Conservation (phyloP, 1,284 basidiomycete genomes). For the Omphalotus olearius region DNA sequence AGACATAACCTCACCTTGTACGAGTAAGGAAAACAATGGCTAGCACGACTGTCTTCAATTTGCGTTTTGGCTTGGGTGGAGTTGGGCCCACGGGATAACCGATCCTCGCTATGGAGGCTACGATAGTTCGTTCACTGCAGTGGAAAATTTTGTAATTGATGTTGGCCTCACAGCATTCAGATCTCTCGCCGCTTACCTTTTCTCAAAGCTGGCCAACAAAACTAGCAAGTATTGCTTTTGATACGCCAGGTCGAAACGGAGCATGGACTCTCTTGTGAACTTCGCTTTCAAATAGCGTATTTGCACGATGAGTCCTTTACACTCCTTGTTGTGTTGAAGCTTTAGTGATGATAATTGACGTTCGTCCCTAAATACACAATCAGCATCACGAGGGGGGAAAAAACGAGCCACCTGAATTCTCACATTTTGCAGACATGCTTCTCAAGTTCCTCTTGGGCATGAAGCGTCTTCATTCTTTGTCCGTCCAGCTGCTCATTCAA, state of each 20-base stretch:
- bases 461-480: constrained; percentile 44
- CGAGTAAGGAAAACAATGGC: constrained; percentile 66
- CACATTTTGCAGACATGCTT: constrained; percentile 56
- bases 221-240: constrained; percentile 84
- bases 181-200: constrained; percentile 48
- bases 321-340: constrained; percentile 75
- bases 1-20: constrained; percentile 49
- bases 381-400: not conserved
- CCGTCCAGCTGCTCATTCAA: constrained; percentile 66
- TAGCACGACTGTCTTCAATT: constrained; percentile 56
- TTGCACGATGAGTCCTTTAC: constrained; percentile 84
- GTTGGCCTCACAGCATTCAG: not conserved
- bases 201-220: constrained; percentile 63
- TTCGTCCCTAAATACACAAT: constrained; percentile 40
- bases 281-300: constrained; percentile 92
- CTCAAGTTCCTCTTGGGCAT: constrained; percentile 40
- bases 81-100: constrained; percentile 53
- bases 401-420: constrained; percentile 23
- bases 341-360: constrained; percentile 51
- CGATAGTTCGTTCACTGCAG: constrained; percentile 70
- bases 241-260: constrained; percentile 77
- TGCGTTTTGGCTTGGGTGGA: constrained; percentile 35
- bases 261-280: constrained; percentile 79
- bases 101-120: constrained; percentile 74
- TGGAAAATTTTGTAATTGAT: no score